Evolutionary conservation across 2,329 filamentous ascomycete genomes (phyloP), one percentile per base, ranked within the genome.

Genomic region (Claviceps sp.): DNA sequence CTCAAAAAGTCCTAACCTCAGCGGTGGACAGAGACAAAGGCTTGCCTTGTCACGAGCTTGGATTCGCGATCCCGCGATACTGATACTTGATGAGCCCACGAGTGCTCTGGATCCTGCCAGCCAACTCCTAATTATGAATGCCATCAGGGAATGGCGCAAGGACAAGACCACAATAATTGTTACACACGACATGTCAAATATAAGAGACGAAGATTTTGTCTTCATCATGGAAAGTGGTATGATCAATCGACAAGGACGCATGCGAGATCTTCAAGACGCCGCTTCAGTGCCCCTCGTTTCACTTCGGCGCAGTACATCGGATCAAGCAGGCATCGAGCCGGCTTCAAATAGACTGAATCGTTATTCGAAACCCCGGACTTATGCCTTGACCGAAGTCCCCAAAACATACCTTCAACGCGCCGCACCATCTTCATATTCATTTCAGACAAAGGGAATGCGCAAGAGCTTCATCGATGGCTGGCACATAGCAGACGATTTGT

Each of bases 81-180:
- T 97, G 6, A 84, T 97, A 26, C 72, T 97, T 3, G 91, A 97
- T 58, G 93, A 97, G 63, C 81, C 87, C 0, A 95, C 89, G 0
- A 93, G 88, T 64, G 87, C 87, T 0, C 71, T 97, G 9, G 91
- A 97, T 59, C 79, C 82, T n/a, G 72, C 77, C 9, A 90, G 78
- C 52, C 78, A 84, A 55, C 69, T 69, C 0, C 66, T 82, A 13
- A 77, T 95, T 40, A 84, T 95, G 74, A 78, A 85, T 43, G 79
- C 82, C 0, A 84, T 96, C 50, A 76, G 88, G 7, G 62, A 76
- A 20, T 96, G 89, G 91, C 77, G 93, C 22, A 71, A 69, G 38
- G 84, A 78, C 0, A 93, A 87, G 63, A 96, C 90, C 0, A 97
- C 91, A 0, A 87, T 97, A 49, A 81, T 97, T 57, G 91, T 97